Conservation (phyloP, 768 basidiomycete genomes). For the Heimioporus sp. region DNA sequence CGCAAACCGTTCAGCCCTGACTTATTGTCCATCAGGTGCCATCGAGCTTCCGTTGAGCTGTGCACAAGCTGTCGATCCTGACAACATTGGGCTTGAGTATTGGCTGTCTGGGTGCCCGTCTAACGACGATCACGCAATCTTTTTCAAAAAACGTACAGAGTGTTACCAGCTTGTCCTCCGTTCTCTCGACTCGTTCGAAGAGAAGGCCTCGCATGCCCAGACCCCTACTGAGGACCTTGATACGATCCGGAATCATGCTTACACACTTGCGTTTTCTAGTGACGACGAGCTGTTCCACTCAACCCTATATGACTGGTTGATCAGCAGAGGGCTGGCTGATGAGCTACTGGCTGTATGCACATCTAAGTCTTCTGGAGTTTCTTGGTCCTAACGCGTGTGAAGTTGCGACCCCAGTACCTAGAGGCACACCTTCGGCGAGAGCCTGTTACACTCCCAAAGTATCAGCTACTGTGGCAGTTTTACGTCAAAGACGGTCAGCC, state of each 20-base stretch:
- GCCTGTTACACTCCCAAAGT: conserved; percentile 76
- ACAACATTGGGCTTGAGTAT: conserved; percentile 71
- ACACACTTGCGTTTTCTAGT: conserved; percentile 79
- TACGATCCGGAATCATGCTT: conserved; percentile 77
- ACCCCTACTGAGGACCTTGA: conserved; percentile 54
- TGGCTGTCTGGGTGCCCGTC: conserved; percentile 64
- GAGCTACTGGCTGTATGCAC: conserved; percentile 83
- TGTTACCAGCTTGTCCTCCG: conserved; percentile 87
- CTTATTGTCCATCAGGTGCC: conserved; percentile 51
- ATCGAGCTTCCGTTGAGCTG: conserved; percentile 84
- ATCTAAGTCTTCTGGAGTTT: neutral
- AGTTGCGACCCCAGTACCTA: conserved; percentile 87
- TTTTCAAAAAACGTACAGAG: conserved; percentile 58
- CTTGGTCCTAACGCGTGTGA: conserved; percentile 10
- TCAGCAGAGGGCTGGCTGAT: conserved; percentile 74
- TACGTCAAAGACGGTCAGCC: conserved; percentile 92
- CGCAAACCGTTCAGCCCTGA: neutral
- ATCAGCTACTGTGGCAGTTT: conserved; percentile 94
- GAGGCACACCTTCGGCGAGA: conserved; percentile 85
- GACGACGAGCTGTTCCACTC: conserved; percentile 95
- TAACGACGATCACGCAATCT: conserved; percentile 55
- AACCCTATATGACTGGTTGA: conserved; percentile 92
- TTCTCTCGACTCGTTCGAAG: conserved; percentile 78
- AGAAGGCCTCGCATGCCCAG: conserved; percentile 43
- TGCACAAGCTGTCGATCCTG: conserved; percentile 74